Evolutionary conservation across 768 basidiomycete genomes (phyloP).

Genomic region (Gymnopilus junonius): DNA sequence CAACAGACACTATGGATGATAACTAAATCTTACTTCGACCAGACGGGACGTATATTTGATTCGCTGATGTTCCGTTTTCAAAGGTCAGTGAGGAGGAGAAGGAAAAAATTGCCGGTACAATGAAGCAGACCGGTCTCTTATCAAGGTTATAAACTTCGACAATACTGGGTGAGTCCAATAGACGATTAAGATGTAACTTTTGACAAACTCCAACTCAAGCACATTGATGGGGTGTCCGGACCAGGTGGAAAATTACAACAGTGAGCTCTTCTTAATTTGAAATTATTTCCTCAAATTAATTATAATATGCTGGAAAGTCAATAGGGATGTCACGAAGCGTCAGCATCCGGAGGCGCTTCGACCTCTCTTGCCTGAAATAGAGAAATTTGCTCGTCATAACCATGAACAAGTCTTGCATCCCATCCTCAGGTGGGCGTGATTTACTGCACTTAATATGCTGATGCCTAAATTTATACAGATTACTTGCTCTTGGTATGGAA

Average conservation of each 20-base stretch:
- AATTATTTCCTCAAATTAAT: too few species aligned
- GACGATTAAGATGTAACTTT: neutral
- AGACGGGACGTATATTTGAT: conserved; percentile 53
- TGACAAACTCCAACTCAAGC: conserved; percentile 37
- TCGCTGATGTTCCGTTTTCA: conserved; percentile 51
- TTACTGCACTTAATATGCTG: neutral
- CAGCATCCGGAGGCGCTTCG: conserved; percentile 53
- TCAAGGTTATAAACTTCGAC: conserved; percentile 58
- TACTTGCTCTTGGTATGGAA: conserved; percentile 56
- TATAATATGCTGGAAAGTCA: conserved; percentile 40
- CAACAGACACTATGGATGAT: too few species aligned
- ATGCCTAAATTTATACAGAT: conserved; percentile 28
- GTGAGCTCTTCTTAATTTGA: conserved; percentile 43
- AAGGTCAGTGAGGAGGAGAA: conserved; percentile 48
- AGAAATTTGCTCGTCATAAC: conserved; percentile 51
- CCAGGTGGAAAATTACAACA: conserved; percentile 66
- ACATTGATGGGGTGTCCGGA: conserved; percentile 69
- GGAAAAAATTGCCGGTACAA: conserved; percentile 36
- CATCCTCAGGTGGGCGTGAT: conserved; percentile 40
- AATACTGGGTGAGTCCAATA: conserved; percentile 50
- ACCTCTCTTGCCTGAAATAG: conserved; percentile 57
- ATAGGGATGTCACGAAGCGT: conserved; percentile 50
- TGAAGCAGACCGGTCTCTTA: conserved; percentile 51
- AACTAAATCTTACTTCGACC: neutral
- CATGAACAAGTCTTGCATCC: conserved; percentile 57